Evolutionary conservation across 2,329 filamentous ascomycete genomes (phyloP).

Genomic region (Colletotrichum sp.): DNA sequence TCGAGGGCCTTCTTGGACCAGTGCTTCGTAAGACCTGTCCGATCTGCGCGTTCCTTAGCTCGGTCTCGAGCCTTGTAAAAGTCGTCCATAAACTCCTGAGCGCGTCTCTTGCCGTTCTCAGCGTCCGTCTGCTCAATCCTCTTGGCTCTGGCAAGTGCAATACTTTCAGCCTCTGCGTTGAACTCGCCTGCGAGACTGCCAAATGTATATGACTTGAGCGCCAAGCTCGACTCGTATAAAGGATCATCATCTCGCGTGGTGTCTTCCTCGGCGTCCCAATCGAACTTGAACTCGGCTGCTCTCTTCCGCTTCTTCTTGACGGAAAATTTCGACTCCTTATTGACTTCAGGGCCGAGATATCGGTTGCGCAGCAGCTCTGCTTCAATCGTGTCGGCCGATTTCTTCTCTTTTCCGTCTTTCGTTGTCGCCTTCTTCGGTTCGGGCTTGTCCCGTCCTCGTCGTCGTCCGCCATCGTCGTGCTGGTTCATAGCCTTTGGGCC

Average conservation of each 20-base stretch:
- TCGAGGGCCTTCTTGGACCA: slow-evolving; percentile 94
- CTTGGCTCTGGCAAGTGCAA: slow-evolving; percentile 64
- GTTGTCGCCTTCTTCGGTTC: slow-evolving; percentile 57
- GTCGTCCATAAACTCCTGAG: slow-evolving; percentile 83
- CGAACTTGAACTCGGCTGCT: slow-evolving; percentile 95
- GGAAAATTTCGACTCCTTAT: slow-evolving; percentile 83
- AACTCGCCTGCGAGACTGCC: slow-evolving; percentile 56
- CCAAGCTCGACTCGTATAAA: slow-evolving; percentile 59
- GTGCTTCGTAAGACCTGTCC: slow-evolving; percentile 84
- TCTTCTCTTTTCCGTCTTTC: slow-evolving; percentile 41
- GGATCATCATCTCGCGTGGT: slow-evolving; percentile 85
- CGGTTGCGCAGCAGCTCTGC: slow-evolving; percentile 76
- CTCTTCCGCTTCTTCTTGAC: slow-evolving; percentile 95
- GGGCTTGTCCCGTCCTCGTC: slow-evolving; percentile 35
- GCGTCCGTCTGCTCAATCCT: slow-evolving; percentile 77
- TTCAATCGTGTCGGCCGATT: slow-evolving; percentile 68
- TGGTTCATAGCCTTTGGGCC: slow-evolving; percentile 14
- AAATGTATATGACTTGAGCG: slow-evolving; percentile 37
- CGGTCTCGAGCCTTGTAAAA: slow-evolving; percentile 66
- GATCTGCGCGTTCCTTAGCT: slow-evolving; percentile 73
- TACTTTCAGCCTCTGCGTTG: slow-evolving; percentile 60
- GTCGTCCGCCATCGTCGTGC: slow-evolving; percentile 38
- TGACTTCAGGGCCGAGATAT: slow-evolving; percentile 91
- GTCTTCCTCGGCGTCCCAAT: slow-evolving; percentile 95
- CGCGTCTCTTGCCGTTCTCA: slow-evolving; percentile 78